Base-by-base conservation (phyloP, 2,329 filamentous ascomycete genomes). In the Diaporthe citrichinensis region DNA sequence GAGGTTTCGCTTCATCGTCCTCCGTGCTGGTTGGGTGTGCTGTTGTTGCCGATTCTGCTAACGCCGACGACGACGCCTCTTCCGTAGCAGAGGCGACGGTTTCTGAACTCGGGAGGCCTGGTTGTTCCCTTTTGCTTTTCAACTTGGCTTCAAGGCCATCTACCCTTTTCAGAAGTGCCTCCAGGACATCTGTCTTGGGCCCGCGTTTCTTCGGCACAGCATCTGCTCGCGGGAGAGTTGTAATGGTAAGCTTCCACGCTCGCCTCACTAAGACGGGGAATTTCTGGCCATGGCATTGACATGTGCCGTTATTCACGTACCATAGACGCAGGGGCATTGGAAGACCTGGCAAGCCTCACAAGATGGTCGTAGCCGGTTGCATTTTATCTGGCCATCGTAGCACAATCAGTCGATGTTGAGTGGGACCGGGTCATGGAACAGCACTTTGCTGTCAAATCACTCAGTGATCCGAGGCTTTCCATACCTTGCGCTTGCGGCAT, bases 261-360 rank as follows among this genome's bases (percentile, higher is more conserved):
- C 10, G 55, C n/a, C 49, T 44, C 23, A 34, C 31, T 44, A 44
- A 31, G 53, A 62, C 28, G 23, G 36, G 36, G 39, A 14, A 34
- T 10, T 39, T 20, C 20, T 39, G 23, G 41, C 34, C 46, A 20
- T 39, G 25, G 15, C 23, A 17, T 68, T 41, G 67, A 57, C 65
- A 44, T 25, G 25, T 36, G 31, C 46, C 55, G 53, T 28, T 28
- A 12, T 62, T 46, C 23, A 83, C 90, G 79, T 88, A 97, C 95
- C 95, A 84, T 98, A 98, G 76, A 98, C 89, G 85, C 95, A 98
- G 44, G 94, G 91, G 82, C 94, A 96, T 81, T 96, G 94, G 81
- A 98, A 97, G 74, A 97, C 93, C 84, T 95, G 94, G 81, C 95
- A 98, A 74, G 95, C 95, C 83, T 97, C 95, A 81, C 95, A 98